Percentiles rank a stretch among this genome's conserved stretches.
These are phyloP conservation scores for Beta lomatogona DNA, from an alignment of 179 eudicot species.

Conservation along the genomic window DNA sequence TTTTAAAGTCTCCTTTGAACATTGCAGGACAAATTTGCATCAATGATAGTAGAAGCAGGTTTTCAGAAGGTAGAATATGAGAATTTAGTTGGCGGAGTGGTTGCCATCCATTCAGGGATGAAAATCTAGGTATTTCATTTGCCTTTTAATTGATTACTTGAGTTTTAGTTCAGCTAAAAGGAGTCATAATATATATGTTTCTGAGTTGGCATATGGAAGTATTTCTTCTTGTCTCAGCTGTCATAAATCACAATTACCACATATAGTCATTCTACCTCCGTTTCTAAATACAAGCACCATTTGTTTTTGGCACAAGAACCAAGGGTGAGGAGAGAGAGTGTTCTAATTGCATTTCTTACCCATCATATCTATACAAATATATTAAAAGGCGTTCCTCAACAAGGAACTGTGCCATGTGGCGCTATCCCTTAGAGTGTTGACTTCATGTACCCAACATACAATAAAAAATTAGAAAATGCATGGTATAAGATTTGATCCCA, in stretches of 20 bases:
- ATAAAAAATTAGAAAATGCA: too few relatives aligned
- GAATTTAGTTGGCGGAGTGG: slow-evolving; percentile 93
- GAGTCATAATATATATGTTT: not conserved
- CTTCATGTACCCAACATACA: too few relatives aligned
- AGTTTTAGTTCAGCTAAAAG: not conserved
- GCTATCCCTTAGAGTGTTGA: too few relatives aligned
- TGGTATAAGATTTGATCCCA: too few relatives aligned
- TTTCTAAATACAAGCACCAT: too few relatives aligned
- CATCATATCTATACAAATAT: too few relatives aligned
- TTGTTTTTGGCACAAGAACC: too few relatives aligned
- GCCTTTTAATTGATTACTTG: not conserved
- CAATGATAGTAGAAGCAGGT: slow-evolving; percentile 91
- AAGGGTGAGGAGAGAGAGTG: too few relatives aligned
- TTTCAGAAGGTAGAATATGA: slow-evolving; percentile 92
- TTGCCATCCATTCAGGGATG: slow-evolving; percentile 91
- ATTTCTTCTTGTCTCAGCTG: not conserved
- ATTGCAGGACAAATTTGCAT: slow-evolving; percentile 80
- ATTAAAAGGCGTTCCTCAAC: too few relatives aligned
- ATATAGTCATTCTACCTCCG: not conserved
- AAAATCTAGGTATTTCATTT: slow-evolving; percentile 55
- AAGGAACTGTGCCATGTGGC: too few relatives aligned
- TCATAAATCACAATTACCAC: not conserved
- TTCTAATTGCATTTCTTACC: too few relatives aligned
- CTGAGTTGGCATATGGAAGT: not conserved
- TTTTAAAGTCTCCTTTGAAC: not conserved